Conservation (phyloP, 805 yeast genomes). For the Clavispora asparagi region DNA sequence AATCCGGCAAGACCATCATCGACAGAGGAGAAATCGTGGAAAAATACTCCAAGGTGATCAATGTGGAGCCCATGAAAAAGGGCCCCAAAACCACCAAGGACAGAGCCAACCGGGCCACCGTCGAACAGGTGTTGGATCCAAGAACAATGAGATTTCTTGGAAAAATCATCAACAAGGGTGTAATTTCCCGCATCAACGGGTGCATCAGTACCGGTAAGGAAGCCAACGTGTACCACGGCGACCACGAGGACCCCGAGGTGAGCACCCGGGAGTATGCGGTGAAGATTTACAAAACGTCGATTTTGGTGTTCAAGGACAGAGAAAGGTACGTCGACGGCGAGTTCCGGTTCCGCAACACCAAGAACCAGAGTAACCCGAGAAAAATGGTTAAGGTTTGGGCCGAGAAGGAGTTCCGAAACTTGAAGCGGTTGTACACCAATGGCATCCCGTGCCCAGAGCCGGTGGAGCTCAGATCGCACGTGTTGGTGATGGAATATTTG, state of each 20-base stretch:
- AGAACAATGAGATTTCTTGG: constrained; percentile 80
- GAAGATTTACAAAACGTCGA: constrained; percentile 93
- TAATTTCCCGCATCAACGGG: constrained; percentile 82
- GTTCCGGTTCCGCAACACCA: constrained; percentile 81
- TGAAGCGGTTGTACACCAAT: constrained; percentile 69
- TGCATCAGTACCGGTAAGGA: constrained; percentile 96
- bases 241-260: constrained; percentile 51
- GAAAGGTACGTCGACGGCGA: constrained; percentile 97
- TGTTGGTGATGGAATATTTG: constrained; percentile 89
- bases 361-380: constrained; percentile 85
- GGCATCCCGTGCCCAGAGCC: constrained; percentile 97
- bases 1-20: constrained; percentile 21
- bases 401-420: constrained; percentile 91
- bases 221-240: constrained; percentile 84
- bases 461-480: constrained; percentile 80
- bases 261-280: constrained; percentile 66
- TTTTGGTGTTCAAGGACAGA: constrained; percentile 92
- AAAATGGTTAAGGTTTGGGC: constrained; percentile 99
- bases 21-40: constrained; percentile 47
- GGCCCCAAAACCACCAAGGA: constrained; percentile 65
- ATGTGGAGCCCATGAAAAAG: constrained; percentile 54
- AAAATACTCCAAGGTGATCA: constrained; percentile 61
- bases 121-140: constrained; percentile 94
- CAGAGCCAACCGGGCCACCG: constrained; percentile 91
- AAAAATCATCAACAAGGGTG: constrained; percentile 77